Conservation (phyloP, 441 rosid species). For the Corymbia calophylla region DNA sequence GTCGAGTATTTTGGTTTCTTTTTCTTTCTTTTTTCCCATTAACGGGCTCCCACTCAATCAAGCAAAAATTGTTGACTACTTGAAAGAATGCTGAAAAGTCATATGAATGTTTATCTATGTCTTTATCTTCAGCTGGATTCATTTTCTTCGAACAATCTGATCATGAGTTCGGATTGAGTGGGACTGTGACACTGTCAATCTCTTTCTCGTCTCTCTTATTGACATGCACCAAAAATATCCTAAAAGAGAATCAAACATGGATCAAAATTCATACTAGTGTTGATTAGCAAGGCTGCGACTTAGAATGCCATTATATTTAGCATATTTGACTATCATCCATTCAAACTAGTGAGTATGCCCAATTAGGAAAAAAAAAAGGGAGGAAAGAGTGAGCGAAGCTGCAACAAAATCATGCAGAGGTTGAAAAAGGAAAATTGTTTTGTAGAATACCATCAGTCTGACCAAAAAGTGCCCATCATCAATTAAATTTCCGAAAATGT, state of each 20-base stretch:
- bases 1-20: too few species aligned
- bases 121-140: too few species aligned
- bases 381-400: neutral
- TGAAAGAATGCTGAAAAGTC: too few species aligned
- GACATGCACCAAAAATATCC: neutral
- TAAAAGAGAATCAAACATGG: neutral
- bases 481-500: neutral
- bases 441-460: neutral
- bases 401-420: neutral
- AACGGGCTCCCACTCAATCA: too few species aligned
- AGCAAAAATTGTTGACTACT: too few species aligned
- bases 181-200: neutral
- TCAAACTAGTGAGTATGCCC: neutral
- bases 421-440: neutral
- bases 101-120: too few species aligned
- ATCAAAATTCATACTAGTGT: neutral
- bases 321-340: neutral
- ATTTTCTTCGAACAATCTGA: neutral
- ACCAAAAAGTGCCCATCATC: neutral
- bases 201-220: neutral
- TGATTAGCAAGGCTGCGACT: neutral
- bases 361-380: neutral
- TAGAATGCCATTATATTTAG: neutral
- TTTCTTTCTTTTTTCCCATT: too few species aligned
- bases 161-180: neutral